Percentiles rank a stretch among this genome's conserved stretches.
These are phyloP conservation scores for Starmera stellimalicola DNA, from an alignment of 1,139 yeast genomes.

Conservation along the genomic window DNA sequence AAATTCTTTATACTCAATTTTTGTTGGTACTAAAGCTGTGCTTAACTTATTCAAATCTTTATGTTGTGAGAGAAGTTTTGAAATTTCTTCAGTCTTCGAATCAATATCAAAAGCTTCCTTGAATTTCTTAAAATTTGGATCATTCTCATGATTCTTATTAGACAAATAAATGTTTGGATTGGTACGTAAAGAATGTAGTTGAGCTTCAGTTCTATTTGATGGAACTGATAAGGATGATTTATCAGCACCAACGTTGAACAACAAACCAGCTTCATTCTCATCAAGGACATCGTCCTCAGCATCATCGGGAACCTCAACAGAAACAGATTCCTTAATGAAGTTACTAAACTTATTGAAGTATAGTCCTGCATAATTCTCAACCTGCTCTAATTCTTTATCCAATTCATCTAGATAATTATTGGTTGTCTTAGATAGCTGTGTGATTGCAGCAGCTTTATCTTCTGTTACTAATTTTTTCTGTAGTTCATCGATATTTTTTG, in stretches of 20 bases:
- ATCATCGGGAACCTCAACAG: conserved; percentile 27
- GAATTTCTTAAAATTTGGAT: conserved; percentile 26
- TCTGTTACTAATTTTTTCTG: background rate
- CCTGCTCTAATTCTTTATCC: conserved; percentile 54
- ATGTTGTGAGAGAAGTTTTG: conserved; percentile 37
- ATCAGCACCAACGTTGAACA: conserved; percentile 33
- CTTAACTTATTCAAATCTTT: conserved; percentile 48
- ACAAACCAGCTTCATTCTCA: conserved; percentile 28
- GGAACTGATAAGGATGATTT: conserved; percentile 26
- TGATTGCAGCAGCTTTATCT: background rate
- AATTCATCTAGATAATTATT: conserved; percentile 50
- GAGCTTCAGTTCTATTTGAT: conserved; percentile 51
- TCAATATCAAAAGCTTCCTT: conserved; percentile 34
- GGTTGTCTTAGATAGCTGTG: conserved; percentile 31
- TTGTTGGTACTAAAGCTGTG: conserved; percentile 60
- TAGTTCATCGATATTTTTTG: conserved; percentile 3
- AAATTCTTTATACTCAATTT: conserved; percentile 50
- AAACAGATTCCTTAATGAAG: conserved; percentile 44
- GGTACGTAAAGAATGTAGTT: conserved; percentile 40
- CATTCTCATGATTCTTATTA: conserved; percentile 13
- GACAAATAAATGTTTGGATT: conserved; percentile 34
- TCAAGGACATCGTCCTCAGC: conserved; percentile 21
- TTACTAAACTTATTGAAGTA: conserved; percentile 50
- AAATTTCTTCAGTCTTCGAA: conserved; percentile 41
- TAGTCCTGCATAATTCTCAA: conserved; percentile 55